Conservation (phyloP, 495 filamentous ascomycete genomes). For the Poronia punctata region DNA sequence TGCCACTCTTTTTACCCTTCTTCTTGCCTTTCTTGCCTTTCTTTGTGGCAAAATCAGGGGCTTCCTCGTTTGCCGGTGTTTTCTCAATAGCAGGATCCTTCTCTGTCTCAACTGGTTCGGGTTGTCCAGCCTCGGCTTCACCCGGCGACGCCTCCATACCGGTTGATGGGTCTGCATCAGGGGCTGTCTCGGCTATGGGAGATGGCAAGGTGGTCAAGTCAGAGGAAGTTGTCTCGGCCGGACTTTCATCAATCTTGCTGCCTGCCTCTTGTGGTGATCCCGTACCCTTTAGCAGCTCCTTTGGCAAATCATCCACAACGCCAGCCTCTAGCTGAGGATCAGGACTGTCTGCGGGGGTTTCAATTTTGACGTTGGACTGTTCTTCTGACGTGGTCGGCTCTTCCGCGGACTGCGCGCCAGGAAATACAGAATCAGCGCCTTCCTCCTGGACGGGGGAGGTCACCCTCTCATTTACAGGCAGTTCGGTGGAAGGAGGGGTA, state of each 20-base stretch:
- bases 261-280: too few relatives aligned
- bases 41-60: slow-evolving; percentile 6
- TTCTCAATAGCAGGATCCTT: background rate
- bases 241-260: too few relatives aligned
- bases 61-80: background rate
- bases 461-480: too few relatives aligned
- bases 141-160: background rate
- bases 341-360: background rate
- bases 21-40: slow-evolving; percentile 29
- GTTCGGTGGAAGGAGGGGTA: too few relatives aligned
- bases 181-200: background rate
- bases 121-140: background rate
- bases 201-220: background rate
- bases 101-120: background rate
- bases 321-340: too few relatives aligned
- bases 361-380: background rate
- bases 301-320: too few relatives aligned
- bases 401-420: too few relatives aligned
- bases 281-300: too few relatives aligned
- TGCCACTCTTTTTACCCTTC: slow-evolving; percentile 17
- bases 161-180: background rate
- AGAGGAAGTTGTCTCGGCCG: too few relatives aligned
- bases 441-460: too few relatives aligned
- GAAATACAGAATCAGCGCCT: too few relatives aligned
- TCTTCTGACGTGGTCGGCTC: too few relatives aligned